phyloP scores from a whole-genome alignment of 2,329 filamentous ascomycete genomes.

The Apiospora phragmitis region DNA sequence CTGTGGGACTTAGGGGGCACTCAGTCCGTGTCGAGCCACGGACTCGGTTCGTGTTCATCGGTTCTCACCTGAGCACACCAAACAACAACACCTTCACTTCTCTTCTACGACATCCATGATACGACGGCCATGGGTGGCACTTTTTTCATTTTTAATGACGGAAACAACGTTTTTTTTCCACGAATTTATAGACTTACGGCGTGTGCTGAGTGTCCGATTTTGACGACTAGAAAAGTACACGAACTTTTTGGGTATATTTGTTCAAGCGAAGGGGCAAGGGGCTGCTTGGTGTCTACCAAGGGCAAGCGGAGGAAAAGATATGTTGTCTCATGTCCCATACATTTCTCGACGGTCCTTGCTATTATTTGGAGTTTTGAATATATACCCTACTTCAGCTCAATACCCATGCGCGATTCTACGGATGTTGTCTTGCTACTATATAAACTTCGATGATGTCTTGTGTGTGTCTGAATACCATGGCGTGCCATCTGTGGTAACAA shows the following conservation, averaged over 20 bases:
- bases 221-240: background rate
- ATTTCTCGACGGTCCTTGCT: conserved; percentile 5
- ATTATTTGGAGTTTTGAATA: background rate
- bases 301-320: background rate
- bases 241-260: background rate
- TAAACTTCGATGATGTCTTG: background rate
- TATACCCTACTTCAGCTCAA: background rate
- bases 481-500: no score
- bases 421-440: background rate
- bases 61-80: background rate
- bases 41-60: background rate
- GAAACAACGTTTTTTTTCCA: background rate
- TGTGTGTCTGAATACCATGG: background rate
- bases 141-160: background rate
- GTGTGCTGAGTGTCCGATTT: background rate
- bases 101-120: background rate
- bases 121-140: background rate
- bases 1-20: background rate
- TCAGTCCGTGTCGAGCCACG: background rate
- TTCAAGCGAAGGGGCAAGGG: background rate
- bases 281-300: background rate
- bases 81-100: background rate
- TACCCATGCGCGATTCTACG: background rate
- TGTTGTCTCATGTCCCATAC: background rate
- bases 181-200: background rate